Evolutionary conservation across 148 eudicot species (phyloP), one percentile per base, ranked within the genome.

Genomic region (Rhododendron ferrugineum): DNA sequence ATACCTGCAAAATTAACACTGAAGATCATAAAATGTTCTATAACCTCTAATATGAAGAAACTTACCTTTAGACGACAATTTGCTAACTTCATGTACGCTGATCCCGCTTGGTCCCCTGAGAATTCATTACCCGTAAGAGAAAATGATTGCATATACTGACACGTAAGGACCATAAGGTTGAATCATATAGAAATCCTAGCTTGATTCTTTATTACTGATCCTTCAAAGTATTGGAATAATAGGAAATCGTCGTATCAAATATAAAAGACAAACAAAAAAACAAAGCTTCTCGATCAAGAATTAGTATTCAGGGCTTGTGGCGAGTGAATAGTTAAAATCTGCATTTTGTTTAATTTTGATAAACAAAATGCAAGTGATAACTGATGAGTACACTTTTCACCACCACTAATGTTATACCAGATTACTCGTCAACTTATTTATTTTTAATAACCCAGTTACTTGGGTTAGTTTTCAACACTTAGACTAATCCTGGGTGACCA

Each of bases 51-150:
- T 50, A 76, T 42, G 16, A 83, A 66, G 68, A 50, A 62, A 80
- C 60, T 80, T 84, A 88, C 92, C 89, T 91, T 91, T 16, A 88
- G 18, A 87, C 88, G 84, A 85, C 90, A 88, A 78, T 85, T 87
- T n/a, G 91, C 91, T 82, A 91, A 74, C 86, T 89, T 89, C 60
- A 89, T 78, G 80, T 89, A 87, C 1, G 80, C 83, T 5, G 84
- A 44, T 75, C 89, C 92, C 7, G 92, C 92, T 83, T 83, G 90
- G 77, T 91, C 92, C 92, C 91, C 92, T 89, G 87, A 83, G 62
- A 83, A 85, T 82, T 30, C 76, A 84, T 14, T 52, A n/a, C n/a
- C 34, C 49, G 80, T 26, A 64, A 52, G 8, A 85, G 14, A 70
- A 37, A 28, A 8, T 8, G 23, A 23, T 18, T 26, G 23, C 23